A percentile compares a stretch with the other conserved stretches of the same genome.
phyloP scores from a whole-genome alignment of 1,284 basidiomycete genomes.

The Neolentinus lepideus region DNA sequence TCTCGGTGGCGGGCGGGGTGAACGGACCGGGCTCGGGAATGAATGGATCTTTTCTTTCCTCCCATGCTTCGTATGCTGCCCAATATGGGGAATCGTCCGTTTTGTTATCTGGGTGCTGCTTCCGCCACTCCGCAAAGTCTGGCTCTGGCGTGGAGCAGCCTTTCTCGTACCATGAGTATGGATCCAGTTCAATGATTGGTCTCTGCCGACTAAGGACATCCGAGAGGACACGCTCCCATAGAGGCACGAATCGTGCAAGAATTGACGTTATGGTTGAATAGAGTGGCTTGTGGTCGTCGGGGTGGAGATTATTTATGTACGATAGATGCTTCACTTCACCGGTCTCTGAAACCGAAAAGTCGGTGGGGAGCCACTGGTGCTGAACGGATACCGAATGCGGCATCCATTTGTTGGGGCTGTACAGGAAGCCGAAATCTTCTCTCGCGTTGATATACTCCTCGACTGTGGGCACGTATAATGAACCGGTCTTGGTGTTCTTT shows the following conservation, averaged over 20 bases:
- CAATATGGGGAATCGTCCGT: not conserved
- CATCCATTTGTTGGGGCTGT: not conserved
- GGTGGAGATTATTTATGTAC: conserved; percentile 12
- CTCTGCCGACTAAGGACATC: not conserved
- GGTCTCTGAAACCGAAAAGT: conserved; percentile 14
- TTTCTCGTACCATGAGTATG: not conserved
- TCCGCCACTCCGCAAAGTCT: not conserved
- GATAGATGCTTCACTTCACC: not conserved
- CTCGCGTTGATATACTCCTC: not conserved
- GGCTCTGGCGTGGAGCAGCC: not conserved
- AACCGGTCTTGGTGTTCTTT: conserved; percentile 21
- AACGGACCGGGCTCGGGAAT: not conserved
- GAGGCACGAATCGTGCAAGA: conserved; percentile 8
- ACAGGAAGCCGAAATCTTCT: not conserved
- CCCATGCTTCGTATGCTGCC: not conserved
- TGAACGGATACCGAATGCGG: conserved; percentile 5
- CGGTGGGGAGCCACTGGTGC: conserved; percentile 31
- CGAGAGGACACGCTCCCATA: conserved; percentile 10
- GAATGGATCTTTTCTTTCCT: not conserved
- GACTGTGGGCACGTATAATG: not conserved
- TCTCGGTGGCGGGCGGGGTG: not conserved
- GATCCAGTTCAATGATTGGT: not conserved
- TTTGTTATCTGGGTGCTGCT: not conserved
- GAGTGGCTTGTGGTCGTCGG: not conserved
- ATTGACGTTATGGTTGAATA: conserved; percentile 2